Percentiles rank a stretch among this genome's conserved stretches.
Evolutionary conservation across 495 filamentous ascomycete genomes (phyloP).

Genomic region (Tuber melanosporum): DNA sequence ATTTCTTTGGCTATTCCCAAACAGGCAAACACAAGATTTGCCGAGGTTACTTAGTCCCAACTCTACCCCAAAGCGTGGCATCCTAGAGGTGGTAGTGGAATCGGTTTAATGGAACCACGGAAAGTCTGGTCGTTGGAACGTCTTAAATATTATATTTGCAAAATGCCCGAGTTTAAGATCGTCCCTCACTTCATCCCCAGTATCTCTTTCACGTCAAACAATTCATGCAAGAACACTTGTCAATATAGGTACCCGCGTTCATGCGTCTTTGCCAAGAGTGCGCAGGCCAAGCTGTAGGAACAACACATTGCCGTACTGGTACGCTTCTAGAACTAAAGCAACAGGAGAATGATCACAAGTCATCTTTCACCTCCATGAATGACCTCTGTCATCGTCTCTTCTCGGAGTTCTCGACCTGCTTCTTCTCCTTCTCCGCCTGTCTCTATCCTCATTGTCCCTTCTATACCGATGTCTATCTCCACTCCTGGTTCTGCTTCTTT

Average conservation of each 20-base stretch:
- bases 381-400: conserved; percentile 9
- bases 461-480: conserved; percentile 30
- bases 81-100: too few species aligned
- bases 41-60: not conserved
- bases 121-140: not conserved
- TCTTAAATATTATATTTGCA: not conserved
- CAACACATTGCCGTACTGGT: too few species aligned
- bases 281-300: not conserved
- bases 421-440: conserved; percentile 17
- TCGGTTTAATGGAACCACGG: not conserved
- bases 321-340: not conserved
- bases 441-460: conserved; percentile 21
- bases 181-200: not conserved
- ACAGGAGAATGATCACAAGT: not conserved
- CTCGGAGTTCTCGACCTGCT: conserved; percentile 27
- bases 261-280: not conserved
- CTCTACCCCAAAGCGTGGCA: not conserved
- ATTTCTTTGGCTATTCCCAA: not conserved
- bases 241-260: not conserved
- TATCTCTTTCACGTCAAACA: not conserved
- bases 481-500: conserved; percentile 28
- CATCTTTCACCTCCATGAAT: not conserved
- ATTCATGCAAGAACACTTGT: not conserved
- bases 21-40: not conserved
- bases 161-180: not conserved